Percentiles rank a stretch among this genome's conserved stretches.
Evolutionary conservation across 768 basidiomycete species (phyloP).

Genomic region (Psilocybe cubensis): DNA sequence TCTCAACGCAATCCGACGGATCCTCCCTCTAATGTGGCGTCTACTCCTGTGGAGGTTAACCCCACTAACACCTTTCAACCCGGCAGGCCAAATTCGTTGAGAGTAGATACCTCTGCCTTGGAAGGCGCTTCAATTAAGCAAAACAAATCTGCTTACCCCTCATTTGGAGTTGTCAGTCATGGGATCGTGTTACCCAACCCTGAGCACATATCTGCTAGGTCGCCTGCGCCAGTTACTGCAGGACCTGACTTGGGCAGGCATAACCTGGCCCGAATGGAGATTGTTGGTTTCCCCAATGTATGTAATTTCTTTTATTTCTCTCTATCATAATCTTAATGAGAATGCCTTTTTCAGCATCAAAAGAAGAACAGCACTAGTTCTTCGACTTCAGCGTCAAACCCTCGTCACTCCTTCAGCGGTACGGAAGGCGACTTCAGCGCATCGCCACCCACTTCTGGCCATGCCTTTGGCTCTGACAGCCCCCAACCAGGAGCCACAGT

Average conservation of each 20-base stretch:
- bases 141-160: constrained; percentile 87
- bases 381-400: constrained; percentile 53
- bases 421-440: constrained; percentile 66
- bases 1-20: constrained; percentile 57
- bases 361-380: constrained; percentile 47
- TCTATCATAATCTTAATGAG: neutral
- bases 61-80: constrained; percentile 51
- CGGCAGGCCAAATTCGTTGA: constrained; percentile 67
- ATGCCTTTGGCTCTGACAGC: constrained; percentile 43
- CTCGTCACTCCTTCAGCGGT: constrained; percentile 79
- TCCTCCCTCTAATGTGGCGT: constrained; percentile 44
- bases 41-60: constrained; percentile 61
- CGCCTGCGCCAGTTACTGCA: constrained; percentile 82
- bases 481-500: constrained; percentile 20
- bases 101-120: constrained; percentile 74
- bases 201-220: constrained; percentile 64
- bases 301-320: constrained; percentile 15
- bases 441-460: constrained; percentile 54
- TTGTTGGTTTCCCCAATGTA: constrained; percentile 75
- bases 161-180: constrained; percentile 51
- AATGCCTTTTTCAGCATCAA: constrained; percentile 18
- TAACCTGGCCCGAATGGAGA: constrained; percentile 69
- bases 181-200: constrained; percentile 61
- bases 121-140: constrained; percentile 63
- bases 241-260: constrained; percentile 86